phyloP scores from a whole-genome alignment of 108 stramenopile species.

The Hondaea fermentalgiana region DNA sequence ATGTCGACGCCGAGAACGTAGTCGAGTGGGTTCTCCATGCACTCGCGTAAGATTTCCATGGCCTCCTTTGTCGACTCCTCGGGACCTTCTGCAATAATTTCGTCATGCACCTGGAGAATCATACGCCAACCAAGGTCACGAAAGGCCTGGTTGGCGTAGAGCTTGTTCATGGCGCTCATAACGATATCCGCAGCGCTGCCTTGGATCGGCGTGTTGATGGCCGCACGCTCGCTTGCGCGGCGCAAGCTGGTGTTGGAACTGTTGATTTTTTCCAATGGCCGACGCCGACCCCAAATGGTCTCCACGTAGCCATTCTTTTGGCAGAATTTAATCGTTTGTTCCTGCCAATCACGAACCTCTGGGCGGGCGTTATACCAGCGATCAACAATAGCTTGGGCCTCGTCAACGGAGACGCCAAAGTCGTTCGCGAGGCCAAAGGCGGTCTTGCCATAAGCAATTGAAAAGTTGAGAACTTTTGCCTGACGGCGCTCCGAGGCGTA shows the following conservation, averaged over 20 bases:
- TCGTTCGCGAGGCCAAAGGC: constrained; percentile 88
- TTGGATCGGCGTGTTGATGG: constrained; percentile 99
- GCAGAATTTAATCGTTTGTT: constrained; percentile 61
- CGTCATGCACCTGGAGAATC: constrained; percentile 96
- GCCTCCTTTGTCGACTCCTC: constrained; percentile 89
- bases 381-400: constrained; percentile 82
- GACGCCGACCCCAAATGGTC: constrained; percentile 91
- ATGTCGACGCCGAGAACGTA: constrained; percentile 74
- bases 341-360: constrained; percentile 90
- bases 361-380: constrained; percentile 90
- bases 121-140: constrained; percentile 84
- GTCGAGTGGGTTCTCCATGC: constrained; percentile 93
- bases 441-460: constrained; percentile 99
- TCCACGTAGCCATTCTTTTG: constrained; percentile 59
- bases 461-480: constrained; percentile 97
- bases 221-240: constrained; percentile 78
- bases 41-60: constrained; percentile 66
- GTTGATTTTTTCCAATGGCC: constrained; percentile 74
- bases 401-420: constrained; percentile 77
- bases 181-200: constrained; percentile 97
- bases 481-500: constrained; percentile 92
- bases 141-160: constrained; percentile 66
- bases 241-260: constrained; percentile 36
- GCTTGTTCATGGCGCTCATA: constrained; percentile 98
- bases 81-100: constrained; percentile 97